Base-by-base conservation (phyloP, 768 basidiomycete genomes). In the Lentinula boryana region DNA sequence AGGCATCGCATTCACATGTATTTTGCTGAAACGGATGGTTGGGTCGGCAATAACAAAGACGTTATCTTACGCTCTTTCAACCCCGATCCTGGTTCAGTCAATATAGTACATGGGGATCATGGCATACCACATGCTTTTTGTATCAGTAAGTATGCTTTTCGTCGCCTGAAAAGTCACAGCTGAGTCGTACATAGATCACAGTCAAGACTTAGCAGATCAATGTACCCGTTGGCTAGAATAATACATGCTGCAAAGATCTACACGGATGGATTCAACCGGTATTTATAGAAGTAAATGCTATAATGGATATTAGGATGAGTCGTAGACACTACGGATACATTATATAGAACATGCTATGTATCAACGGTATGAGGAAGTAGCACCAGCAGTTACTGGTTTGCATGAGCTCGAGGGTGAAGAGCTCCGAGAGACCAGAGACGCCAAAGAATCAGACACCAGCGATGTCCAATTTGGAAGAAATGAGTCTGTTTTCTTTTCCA, bases 61-160 rank as follows among this genome's bases (percentile, higher is more conserved):
- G 61, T 64, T 5, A 71, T 89, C 15, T 63, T 86, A 38, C 67
- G 64, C 3, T 70, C 68, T 4, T 71, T 86, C 58, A 70, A 75
- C 21, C 71, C 73, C 4, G 70, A 76, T 33, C 59, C 59, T 48
- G 69, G 62, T 23, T 68, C 68, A 46, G 67, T 63, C 35, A 76
- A 68, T 62, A 71, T 84, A 33, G 77, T 79, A 27, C 76, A 80
- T 64, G 83, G 76, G 3, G 70, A 70, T 5, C 67, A 73, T 5
- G 78, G 76, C 35, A 77, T 89, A 40, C 87, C 86, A 2, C 90
- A 91, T 68, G 84, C 85, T 15, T 91, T 91, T 68, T 89, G 85
- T 68, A 83, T 92, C 54, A 82, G 87, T 89, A 64, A 67, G 86
- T 76, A 27, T 27, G 3, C 40, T 16, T 15, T 4, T 43, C 35